These are phyloP conservation scores for Starmerella apicola DNA, from an alignment of 805 yeast genomes.

Conservation along the genomic window DNA sequence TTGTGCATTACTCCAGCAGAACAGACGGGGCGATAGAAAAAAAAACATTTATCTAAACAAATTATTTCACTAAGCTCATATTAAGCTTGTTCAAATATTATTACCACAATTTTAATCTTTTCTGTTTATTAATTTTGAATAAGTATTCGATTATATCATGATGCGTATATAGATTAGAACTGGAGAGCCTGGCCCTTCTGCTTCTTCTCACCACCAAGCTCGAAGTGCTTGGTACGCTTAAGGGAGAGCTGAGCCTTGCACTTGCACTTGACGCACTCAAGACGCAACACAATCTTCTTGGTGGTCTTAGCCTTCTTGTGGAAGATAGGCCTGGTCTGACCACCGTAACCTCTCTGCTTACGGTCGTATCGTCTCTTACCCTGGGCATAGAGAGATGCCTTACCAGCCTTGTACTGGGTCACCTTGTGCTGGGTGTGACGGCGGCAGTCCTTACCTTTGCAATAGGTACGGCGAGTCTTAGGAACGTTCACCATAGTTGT, in stretches of 20 bases:
- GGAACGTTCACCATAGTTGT: slow-evolving; percentile 86
- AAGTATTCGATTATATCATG: slow-evolving; percentile 1
- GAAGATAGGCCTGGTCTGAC: slow-evolving; percentile 99
- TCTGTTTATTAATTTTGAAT: no score
- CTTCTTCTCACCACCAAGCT: slow-evolving; percentile 99
- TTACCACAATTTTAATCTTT: no score
- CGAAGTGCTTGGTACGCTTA: slow-evolving; percentile 99
- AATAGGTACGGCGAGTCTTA: slow-evolving; percentile 99
- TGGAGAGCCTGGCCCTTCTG: slow-evolving; percentile 99
- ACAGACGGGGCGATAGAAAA: no score
- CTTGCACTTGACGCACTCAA: slow-evolving; percentile 98
- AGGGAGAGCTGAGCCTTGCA: slow-evolving; percentile 94
- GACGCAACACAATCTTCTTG: slow-evolving; percentile 98
- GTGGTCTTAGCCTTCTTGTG: slow-evolving; percentile 99
- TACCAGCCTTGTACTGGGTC: slow-evolving; percentile 99
- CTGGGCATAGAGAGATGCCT: slow-evolving; percentile 97
- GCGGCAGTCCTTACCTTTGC: slow-evolving; percentile 98
- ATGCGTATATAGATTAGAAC: slow-evolving; percentile 45
- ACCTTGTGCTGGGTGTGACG: slow-evolving; percentile 99
- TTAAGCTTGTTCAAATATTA: no score
- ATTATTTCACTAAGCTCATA: no score
- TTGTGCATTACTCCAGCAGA: no score
- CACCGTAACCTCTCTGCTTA: slow-evolving; percentile 99
- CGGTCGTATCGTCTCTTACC: slow-evolving; percentile 99
- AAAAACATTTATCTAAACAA: no score